Evolutionary conservation across 2,329 filamentous ascomycete genomes (phyloP).

Genomic region (Calonectria pseudoreteaudii): DNA sequence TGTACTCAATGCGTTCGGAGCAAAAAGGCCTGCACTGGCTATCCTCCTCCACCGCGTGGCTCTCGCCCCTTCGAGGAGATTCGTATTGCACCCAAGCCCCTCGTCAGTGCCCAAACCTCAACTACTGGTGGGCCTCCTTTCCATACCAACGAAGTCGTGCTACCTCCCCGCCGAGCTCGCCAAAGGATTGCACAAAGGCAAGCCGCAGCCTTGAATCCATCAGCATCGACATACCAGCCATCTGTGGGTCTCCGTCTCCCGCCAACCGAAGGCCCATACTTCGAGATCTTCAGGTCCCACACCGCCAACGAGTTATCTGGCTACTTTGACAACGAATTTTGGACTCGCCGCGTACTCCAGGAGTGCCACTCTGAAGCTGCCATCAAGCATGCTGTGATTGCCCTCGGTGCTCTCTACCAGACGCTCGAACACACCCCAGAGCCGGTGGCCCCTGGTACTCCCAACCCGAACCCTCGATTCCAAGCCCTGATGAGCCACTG

Average conservation of each 20-base stretch:
- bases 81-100: constrained; percentile 62
- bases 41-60: constrained; percentile 67
- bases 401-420: constrained; percentile 75
- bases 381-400: constrained; percentile 74
- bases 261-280: constrained; percentile 68
- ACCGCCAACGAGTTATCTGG: constrained; percentile 74
- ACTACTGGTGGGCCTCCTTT: constrained; percentile 27
- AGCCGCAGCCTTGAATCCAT: constrained; percentile 39
- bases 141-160: constrained; percentile 37
- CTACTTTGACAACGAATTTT: constrained; percentile 75
- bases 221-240: constrained; percentile 55
- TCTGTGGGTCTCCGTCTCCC: constrained; percentile 59
- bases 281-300: constrained; percentile 70
- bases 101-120: constrained; percentile 37
- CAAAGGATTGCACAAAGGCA: constrained; percentile 34
- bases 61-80: constrained; percentile 60
- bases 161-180: constrained; percentile 48
- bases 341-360: constrained; percentile 71
- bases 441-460: constrained; percentile 52
- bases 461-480: constrained; percentile 28
- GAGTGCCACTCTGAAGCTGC: constrained; percentile 72
- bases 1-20: constrained; percentile 71
- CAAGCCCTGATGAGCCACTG: constrained; percentile 62
- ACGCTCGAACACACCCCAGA: constrained; percentile 70
- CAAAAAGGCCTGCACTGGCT: constrained; percentile 70